Evolutionary conservation across 768 basidiomycete genomes (phyloP).

Genomic region (Lactarius indigo): DNA sequence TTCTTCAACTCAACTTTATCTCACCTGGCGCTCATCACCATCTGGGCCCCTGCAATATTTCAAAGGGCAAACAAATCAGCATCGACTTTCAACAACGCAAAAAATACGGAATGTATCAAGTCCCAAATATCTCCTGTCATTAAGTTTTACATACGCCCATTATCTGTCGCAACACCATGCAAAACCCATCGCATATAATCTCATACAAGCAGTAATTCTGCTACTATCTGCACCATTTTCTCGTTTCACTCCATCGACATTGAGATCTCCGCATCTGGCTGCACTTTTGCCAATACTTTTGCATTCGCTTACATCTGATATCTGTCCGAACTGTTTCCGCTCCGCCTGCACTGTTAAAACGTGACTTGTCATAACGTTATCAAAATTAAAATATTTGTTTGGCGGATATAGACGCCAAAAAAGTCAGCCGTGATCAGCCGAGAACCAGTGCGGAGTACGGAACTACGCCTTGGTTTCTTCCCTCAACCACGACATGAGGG

Average conservation of each 20-base stretch:
- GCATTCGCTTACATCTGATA: slow-evolving; percentile 17
- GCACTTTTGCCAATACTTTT: slow-evolving; percentile 1
- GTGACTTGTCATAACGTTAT: slow-evolving; percentile 10
- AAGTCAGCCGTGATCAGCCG: not conserved
- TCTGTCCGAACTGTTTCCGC: slow-evolving; percentile 5
- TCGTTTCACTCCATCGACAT: slow-evolving; percentile 16
- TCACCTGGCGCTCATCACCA: slow-evolving; percentile 8
- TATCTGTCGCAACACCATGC: slow-evolving; percentile 19
- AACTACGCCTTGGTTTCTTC: not conserved
- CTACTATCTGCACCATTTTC: slow-evolving; percentile 25
- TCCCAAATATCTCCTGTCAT: slow-evolving; percentile 20
- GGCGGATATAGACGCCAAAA: not conserved
- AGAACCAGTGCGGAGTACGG: not conserved
- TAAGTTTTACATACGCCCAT: slow-evolving; percentile 14
- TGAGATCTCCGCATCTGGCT: slow-evolving; percentile 10
- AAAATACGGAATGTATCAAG: slow-evolving; percentile 23
- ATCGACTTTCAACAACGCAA: slow-evolving; percentile 10
- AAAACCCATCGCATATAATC: slow-evolving; percentile 21
- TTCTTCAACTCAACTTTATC: slow-evolving; percentile 14
- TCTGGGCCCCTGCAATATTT: slow-evolving; percentile 23
- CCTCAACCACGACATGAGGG: slow-evolving; percentile 37
- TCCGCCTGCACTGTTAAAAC: not conserved
- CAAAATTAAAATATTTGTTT: slow-evolving; percentile 19
- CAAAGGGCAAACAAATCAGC: slow-evolving; percentile 6
- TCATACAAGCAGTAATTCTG: slow-evolving; percentile 21